A percentile compares a stretch with the other conserved stretches of the same genome.
phyloP scores from a whole-genome alignment of 164 flowering plant genomes.

The Hamamelis virginiana region DNA sequence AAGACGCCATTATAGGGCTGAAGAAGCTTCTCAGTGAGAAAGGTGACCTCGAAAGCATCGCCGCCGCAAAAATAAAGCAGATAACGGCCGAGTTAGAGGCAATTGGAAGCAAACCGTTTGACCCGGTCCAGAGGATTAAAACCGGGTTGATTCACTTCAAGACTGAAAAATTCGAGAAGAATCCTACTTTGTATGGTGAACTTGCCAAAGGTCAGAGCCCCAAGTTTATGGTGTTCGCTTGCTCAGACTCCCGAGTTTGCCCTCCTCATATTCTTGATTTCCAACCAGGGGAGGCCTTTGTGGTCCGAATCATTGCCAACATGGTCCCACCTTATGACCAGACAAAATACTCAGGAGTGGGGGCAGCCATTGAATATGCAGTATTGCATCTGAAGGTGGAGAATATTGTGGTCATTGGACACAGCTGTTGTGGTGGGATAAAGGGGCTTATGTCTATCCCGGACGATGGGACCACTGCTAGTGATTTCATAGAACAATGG shows the following conservation, averaged over 20 bases:
- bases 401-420: conserved; percentile 85
- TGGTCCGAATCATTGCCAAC: too few relatives aligned
- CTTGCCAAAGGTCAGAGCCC: conserved; percentile 70
- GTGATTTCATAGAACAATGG: conserved; percentile 89
- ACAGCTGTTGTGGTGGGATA: conserved; percentile 94
- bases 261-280: too few relatives aligned
- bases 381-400: too few relatives aligned
- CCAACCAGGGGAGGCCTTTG: too few relatives aligned
- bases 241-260: too few relatives aligned
- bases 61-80: conserved; percentile 55
- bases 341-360: too few relatives aligned
- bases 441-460: conserved; percentile 89
- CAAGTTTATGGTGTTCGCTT: too few relatives aligned
- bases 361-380: too few relatives aligned
- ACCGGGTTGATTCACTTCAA: conserved; percentile 56
- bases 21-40: conserved; percentile 66
- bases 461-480: conserved; percentile 68
- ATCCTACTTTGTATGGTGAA: conserved; percentile 43
- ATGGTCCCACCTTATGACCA: too few relatives aligned
- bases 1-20: conserved; percentile 63
- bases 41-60: conserved; percentile 34
- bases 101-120: conserved; percentile 13
- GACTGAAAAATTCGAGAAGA: conserved; percentile 52
- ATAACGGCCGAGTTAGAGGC: conserved; percentile 52
- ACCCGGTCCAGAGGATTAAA: conserved; percentile 47